Base-by-base conservation (phyloP, 1,284 basidiomycete genomes). In the Ganoderma boninense region DNA sequence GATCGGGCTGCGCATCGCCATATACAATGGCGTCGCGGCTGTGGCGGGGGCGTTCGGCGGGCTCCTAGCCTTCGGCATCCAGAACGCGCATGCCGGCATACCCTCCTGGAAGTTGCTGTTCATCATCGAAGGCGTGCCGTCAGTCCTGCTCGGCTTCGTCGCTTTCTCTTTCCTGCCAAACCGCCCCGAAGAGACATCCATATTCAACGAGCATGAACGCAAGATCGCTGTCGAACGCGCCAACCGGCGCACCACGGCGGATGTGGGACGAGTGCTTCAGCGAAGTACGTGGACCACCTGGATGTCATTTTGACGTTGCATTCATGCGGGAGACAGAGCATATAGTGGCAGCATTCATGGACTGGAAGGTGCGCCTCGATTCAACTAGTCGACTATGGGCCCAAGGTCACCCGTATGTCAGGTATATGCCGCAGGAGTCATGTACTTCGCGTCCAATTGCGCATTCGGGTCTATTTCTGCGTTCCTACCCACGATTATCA, bases 401-500 rank as follows among this genome's bases (percentile, higher is more conserved):
- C 66, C 35, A 73, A 49, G 40, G 40, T 26, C 57, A 11, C 29
- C 20, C 2, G 3, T 4, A 6, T 57, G 29, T 11, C 42, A 92
- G 90, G 83, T 92, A 20, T 92, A 92, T 71, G 73, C 82, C 8
- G 90, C 86, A 26, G 90, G 91, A 0, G 81, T 89, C 26, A 87
- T 92, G 61, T 94, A 92, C 79, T 94, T 94, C 72, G 93, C 92
- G 35, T 84, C 94, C 69, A 97, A 97, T 79, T 88, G 90, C 66
- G 91, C 91, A 1, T 84, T 96, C 2, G 92, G 93, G 13, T 92
- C 91, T 2, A 91, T 94, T 56, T 90, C 91, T 4, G 95, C 94
- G 0, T 97, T 96, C 82, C 82, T 96, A 38, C 95, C 95, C 0
- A 96, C 95, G 0, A 95, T 96, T 75, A 89, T 95, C 71, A 87